phyloP scores from a whole-genome alignment of 1,284 basidiomycete genomes.

The Xerocomus minutiporus region DNA sequence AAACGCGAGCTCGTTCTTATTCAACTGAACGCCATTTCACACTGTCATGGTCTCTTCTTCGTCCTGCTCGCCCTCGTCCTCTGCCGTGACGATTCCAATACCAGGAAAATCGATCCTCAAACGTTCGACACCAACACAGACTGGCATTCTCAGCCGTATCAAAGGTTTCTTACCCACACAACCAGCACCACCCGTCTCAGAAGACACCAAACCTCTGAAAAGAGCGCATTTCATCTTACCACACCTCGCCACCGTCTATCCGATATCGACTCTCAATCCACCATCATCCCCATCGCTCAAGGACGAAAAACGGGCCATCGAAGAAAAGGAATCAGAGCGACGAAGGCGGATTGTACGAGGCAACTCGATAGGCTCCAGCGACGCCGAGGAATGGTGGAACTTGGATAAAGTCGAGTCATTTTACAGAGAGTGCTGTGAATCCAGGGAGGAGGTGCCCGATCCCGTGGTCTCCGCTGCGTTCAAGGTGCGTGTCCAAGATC shows the following conservation, averaged over 20 bases:
- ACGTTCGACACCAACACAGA: constrained; percentile 63
- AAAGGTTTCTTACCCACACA: constrained; percentile 38
- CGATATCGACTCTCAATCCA: constrained; percentile 75
- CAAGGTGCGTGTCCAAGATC: constrained; percentile 44
- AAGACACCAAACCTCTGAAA: constrained; percentile 59
- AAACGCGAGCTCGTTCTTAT: no score
- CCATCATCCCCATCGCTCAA: constrained; percentile 71
- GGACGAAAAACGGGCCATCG: constrained; percentile 69
- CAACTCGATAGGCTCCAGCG: constrained; percentile 38
- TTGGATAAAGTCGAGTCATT: constrained; percentile 76
- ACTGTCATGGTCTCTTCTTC: constrained; percentile 17
- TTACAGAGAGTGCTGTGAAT: constrained; percentile 75
- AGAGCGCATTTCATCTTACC: constrained; percentile 84
- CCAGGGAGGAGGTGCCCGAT: constrained; percentile 69
- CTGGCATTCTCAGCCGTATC: constrained; percentile 68
- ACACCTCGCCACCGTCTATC: constrained; percentile 78
- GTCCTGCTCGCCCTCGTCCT: constrained; percentile 60
- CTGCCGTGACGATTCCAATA: constrained; percentile 68
- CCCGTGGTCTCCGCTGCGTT: constrained; percentile 64
- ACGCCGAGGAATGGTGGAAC: constrained; percentile 69
- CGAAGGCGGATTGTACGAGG: constrained; percentile 57
- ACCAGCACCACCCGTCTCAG: constrained; percentile 20
- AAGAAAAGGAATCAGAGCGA: constrained; percentile 62
- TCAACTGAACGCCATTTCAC: not conserved
- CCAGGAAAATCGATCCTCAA: constrained; percentile 78